Percentiles rank a stretch among this genome's conserved stretches.
These are phyloP conservation scores for Penicillium sp. DNA, from an alignment of 2,329 filamentous ascomycete species.

Conservation along the genomic window DNA sequence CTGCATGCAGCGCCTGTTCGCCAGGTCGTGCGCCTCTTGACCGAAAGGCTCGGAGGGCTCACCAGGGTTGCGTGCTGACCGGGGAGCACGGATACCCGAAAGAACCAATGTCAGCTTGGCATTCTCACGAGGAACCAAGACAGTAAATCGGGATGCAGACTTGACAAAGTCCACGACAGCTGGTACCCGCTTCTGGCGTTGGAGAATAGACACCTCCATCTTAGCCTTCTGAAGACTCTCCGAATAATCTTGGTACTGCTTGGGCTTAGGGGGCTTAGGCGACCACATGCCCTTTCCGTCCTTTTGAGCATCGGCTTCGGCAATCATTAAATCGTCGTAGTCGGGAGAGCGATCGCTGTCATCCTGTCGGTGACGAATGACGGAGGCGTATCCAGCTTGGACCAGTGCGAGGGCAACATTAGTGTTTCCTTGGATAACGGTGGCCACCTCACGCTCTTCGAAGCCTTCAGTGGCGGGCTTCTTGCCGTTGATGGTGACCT, in stretches of 20 bases:
- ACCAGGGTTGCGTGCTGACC: slow-evolving; percentile 77
- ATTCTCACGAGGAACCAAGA: slow-evolving; percentile 89
- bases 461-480: slow-evolving; percentile 89
- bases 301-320: slow-evolving; percentile 69
- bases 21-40: slow-evolving; percentile 90
- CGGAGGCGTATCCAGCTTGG: slow-evolving; percentile 91
- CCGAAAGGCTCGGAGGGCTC: slow-evolving; percentile 92
- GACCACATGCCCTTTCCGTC: slow-evolving; percentile 96
- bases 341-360: slow-evolving; percentile 92
- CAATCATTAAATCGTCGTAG: slow-evolving; percentile 69
- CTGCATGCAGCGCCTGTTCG: slow-evolving; percentile 86
- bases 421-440: slow-evolving; percentile 79
- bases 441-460: slow-evolving; percentile 93
- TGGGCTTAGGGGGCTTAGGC: slow-evolving; percentile 80
- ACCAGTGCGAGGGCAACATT: slow-evolving; percentile 85
- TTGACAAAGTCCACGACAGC: slow-evolving; percentile 97
- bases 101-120: slow-evolving; percentile 95
- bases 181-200: slow-evolving; percentile 89
- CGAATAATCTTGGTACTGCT: slow-evolving; percentile 85
- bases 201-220: slow-evolving; percentile 84
- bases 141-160: slow-evolving; percentile 90
- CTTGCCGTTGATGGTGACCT: slow-evolving; percentile 85
- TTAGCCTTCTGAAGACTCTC: slow-evolving; percentile 95
- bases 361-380: slow-evolving; percentile 93
- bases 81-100: slow-evolving; percentile 87